Evolutionary conservation across 768 basidiomycete genomes (phyloP).

Genomic region (Neoboletus brunneissimus): DNA sequence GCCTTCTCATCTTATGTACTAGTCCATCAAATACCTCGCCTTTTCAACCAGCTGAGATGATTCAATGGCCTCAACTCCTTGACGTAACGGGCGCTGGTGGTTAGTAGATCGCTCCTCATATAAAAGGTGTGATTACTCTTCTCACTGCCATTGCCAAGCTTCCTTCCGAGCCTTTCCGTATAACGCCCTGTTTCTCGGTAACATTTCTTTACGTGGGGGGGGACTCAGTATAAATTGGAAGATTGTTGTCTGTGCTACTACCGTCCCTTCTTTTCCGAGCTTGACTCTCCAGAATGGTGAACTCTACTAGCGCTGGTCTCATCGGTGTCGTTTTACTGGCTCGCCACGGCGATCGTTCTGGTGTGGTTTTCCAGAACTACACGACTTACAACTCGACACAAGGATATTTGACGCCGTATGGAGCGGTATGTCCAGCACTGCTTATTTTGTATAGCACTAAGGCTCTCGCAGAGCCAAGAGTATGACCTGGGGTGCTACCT

Average conservation of each 20-base stretch:
- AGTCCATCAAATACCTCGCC: background rate
- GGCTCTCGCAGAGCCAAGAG: constrained; percentile 41
- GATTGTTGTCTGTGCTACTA: background rate
- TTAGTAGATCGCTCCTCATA: background rate
- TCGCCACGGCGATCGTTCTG: constrained; percentile 70
- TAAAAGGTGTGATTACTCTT: background rate
- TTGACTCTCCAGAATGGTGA: constrained; percentile 21
- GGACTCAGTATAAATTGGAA: constrained; percentile 7
- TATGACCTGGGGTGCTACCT: constrained; percentile 58
- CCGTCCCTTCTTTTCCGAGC: background rate
- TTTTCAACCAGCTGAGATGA: background rate
- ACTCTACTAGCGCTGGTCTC: constrained; percentile 33
- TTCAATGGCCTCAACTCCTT: no score
- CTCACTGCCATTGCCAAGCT: background rate
- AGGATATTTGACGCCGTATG: constrained; percentile 70
- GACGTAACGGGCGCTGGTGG: background rate
- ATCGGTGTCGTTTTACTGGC: constrained; percentile 73
- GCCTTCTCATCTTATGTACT: background rate
- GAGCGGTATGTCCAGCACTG: constrained; percentile 49
- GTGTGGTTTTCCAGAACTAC: constrained; percentile 66
- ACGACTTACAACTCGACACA: constrained; percentile 60
- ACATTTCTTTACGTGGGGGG: background rate
- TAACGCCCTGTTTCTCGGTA: background rate
- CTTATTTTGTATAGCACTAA: background rate
- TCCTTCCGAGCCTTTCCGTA: background rate